Base-by-base conservation (phyloP, 176 grass and related monocot species). In the Aegilops bicornis region DNA sequence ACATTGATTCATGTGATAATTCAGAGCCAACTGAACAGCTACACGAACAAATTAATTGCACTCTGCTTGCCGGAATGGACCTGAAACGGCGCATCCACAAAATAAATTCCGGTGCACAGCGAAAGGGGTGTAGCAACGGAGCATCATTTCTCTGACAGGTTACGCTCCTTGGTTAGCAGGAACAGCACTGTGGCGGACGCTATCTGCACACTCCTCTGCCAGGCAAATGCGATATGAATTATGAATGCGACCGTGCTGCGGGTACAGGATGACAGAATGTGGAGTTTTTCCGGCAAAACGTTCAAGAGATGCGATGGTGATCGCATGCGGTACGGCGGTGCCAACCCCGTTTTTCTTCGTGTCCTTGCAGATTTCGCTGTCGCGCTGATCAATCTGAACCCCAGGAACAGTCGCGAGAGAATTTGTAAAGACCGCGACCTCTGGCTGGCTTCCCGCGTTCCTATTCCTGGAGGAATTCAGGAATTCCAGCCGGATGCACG, bases 61-160 rank as follows among this genome's bases (percentile, higher is more conserved):
- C 25, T 80, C 56, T 84, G 66, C 6, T 58, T 91, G 17, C 78
- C 64, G 0, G 72, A 86, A 75, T 48, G 42, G 23, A 19, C 91
- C 82, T 25, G 58, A 8, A 8, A 6, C 77, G 31, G 60, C 63
- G 25, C 42, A 86, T 69, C 82, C 88, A 29, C 77, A 84, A 40
- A 50, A 50, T 67, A 69, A 29, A 65, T 65, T 13, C 24, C 8
- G 10, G 16, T 7, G 63, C 7, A 66, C 62, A 81, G 22, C 22
- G 17, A 65, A 30, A 31, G 61, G 23, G 60, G 3, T 48, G 5
- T 6, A 80, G 39, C 39, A 22, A 22, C 0, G 54, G 43, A 2
- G 70, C 70, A 1, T 73, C n/a, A 7, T 27, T 35, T 35, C 12
- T 31, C 29, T 29, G 39, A 43, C 37, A 68, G n/a, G 4, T n/a